Percentiles rank a stretch among this genome's conserved stretches.
These are phyloP conservation scores for Neopestalotiopsis sp. DNA, from an alignment of 2,329 filamentous ascomycete species.

Conservation along the genomic window DNA sequence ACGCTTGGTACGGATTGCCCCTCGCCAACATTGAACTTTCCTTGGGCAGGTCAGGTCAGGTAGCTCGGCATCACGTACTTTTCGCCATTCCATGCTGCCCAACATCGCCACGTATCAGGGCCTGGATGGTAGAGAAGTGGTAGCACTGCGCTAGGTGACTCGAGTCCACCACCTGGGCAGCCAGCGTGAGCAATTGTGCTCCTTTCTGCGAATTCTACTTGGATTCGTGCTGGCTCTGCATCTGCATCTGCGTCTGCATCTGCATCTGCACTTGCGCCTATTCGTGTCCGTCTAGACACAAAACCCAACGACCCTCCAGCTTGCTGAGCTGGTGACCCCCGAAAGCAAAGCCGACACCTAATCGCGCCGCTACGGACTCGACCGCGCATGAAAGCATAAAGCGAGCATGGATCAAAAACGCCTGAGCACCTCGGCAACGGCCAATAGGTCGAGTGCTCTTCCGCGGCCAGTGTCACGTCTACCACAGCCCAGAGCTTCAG, in stretches of 20 bases:
- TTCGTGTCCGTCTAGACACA: not conserved
- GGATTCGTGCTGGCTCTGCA: not conserved
- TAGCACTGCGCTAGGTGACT: not conserved
- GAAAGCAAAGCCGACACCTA: not conserved
- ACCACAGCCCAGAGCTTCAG: constrained; percentile 33
- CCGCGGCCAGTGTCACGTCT: constrained; percentile 38
- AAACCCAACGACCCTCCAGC: not conserved
- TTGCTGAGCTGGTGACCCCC: not conserved
- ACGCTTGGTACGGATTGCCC: not conserved
- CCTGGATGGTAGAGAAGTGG: constrained; percentile 2
- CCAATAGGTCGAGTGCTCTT: constrained; percentile 28
- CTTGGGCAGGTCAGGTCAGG: not conserved
- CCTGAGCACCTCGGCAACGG: constrained; percentile 19
- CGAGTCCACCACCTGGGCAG: not conserved
- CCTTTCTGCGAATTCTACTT: not conserved
- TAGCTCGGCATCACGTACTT: not conserved
- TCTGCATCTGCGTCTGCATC: constrained; percentile 7
- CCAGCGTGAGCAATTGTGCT: not conserved
- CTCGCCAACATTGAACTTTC: not conserved
- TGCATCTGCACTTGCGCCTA: not conserved
- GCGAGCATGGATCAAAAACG: constrained; percentile 33
- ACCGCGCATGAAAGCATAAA: not conserved
- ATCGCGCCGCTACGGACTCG: not conserved
- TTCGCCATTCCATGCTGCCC: not conserved
- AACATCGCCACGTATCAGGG: constrained; percentile 2